These are phyloP conservation scores for Aspergillus intermedius DNA, from an alignment of 2,329 filamentous ascomycete species.

Conservation along the genomic window DNA sequence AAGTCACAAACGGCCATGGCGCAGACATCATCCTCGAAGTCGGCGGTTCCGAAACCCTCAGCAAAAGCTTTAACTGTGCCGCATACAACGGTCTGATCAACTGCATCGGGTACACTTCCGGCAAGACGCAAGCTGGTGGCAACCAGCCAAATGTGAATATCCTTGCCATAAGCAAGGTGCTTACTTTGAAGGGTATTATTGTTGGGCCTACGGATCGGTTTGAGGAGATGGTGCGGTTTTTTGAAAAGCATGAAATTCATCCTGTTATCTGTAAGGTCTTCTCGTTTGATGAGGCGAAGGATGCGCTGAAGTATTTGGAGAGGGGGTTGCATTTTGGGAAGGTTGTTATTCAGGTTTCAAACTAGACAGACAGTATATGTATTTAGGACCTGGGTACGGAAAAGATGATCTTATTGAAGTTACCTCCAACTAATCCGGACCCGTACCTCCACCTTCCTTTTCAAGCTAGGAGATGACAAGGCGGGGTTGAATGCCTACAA, in stretches of 20 bases:
- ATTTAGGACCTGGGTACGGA: too few species aligned
- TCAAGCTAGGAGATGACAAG: too few species aligned
- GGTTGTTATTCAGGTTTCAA: slow-evolving; percentile 36
- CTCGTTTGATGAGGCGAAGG: slow-evolving; percentile 45
- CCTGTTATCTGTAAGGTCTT: slow-evolving; percentile 52
- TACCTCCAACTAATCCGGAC: too few species aligned
- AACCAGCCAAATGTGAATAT: slow-evolving; percentile 57
- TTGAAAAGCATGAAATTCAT: slow-evolving; percentile 25
- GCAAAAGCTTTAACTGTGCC: slow-evolving; percentile 41
- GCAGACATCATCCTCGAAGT: slow-evolving; percentile 48
- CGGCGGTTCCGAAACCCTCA: slow-evolving; percentile 45
- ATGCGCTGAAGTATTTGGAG: slow-evolving; percentile 49
- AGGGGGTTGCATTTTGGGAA: slow-evolving; percentile 52
- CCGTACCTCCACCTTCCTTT: too few species aligned
- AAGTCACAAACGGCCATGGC: slow-evolving; percentile 40
- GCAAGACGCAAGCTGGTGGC: slow-evolving; percentile 50
- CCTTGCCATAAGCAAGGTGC: slow-evolving; percentile 44
- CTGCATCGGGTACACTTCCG: slow-evolving; percentile 44
- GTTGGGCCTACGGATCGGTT: slow-evolving; percentile 56
- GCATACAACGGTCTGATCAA: slow-evolving; percentile 42
- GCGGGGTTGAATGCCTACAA: too few species aligned
- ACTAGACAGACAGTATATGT: too few species aligned
- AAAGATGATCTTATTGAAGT: too few species aligned
- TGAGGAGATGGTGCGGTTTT: slow-evolving; percentile 33
- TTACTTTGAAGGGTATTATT: slow-evolving; percentile 53